phyloP scores from a whole-genome alignment of 2,329 filamentous ascomycete species.

The Pseudogymnoascus verrucosus region DNA sequence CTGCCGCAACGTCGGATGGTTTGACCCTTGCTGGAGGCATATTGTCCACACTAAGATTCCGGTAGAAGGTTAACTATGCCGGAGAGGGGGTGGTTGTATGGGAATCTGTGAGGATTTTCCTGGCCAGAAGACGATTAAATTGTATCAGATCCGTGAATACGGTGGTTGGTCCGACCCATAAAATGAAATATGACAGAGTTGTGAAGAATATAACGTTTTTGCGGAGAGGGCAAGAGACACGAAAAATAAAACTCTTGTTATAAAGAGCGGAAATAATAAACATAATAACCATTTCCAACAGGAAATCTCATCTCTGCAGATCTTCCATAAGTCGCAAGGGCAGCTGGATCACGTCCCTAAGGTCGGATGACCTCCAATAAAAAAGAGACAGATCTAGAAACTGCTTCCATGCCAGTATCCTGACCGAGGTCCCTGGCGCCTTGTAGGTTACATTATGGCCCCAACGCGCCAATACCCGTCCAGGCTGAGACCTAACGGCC shows the following conservation, averaged over 20 bases:
- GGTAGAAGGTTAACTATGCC: not conserved
- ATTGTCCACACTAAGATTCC: slow-evolving; percentile 12
- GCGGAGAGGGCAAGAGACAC: not conserved
- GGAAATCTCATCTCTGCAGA: not conserved
- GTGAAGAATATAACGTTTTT: not conserved
- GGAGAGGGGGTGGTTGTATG: not conserved
- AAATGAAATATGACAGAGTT: slow-evolving; percentile 7
- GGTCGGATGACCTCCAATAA: slow-evolving; percentile 4
- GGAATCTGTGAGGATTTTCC: not conserved
- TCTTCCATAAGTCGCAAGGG: not conserved
- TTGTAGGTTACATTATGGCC: not conserved
- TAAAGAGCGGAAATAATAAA: not conserved
- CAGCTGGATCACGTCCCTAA: not conserved
- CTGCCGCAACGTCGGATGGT: slow-evolving; percentile 61
- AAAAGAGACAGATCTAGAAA: slow-evolving; percentile 5
- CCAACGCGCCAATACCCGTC: slow-evolving; percentile 4
- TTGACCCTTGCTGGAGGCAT: slow-evolving; percentile 55
- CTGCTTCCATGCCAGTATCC: slow-evolving; percentile 7
- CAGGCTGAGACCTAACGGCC: slow-evolving; percentile 3
- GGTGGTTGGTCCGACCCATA: not conserved
- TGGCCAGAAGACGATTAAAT: not conserved
- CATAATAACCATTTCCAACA: not conserved
- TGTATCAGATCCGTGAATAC: not conserved
- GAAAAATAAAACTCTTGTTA: not conserved
- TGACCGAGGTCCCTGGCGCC: not conserved